phyloP scores from a whole-genome alignment of 148 eudicot genomes.

The Heliamphora exappendiculata region DNA sequence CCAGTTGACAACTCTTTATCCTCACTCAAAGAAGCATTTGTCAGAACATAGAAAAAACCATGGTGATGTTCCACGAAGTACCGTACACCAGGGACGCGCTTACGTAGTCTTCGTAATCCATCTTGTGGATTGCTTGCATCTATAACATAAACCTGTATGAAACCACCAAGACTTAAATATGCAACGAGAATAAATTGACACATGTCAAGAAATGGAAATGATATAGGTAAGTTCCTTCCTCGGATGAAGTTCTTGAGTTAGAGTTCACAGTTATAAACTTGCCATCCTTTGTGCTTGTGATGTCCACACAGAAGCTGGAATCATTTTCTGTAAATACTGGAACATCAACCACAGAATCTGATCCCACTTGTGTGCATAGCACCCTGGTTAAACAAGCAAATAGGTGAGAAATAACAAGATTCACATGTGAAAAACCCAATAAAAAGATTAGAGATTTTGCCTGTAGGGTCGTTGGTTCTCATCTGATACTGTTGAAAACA shows the following conservation, averaged over 20 bases:
- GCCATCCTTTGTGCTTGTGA: slow-evolving; percentile 90
- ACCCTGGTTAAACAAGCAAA: slow-evolving; percentile 42
- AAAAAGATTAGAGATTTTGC: slow-evolving; percentile 25
- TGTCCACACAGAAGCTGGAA: slow-evolving; percentile 81
- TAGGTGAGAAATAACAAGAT: slow-evolving; percentile 16
- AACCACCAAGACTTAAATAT: slow-evolving; percentile 10
- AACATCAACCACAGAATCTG: slow-evolving; percentile 32
- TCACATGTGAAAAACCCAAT: slow-evolving; percentile 13
- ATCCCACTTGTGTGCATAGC: slow-evolving; percentile 47
- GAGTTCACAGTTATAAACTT: slow-evolving; percentile 90
- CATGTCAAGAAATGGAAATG: slow-evolving; percentile 13
- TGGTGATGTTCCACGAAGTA: slow-evolving; percentile 85
- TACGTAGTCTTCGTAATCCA: slow-evolving; percentile 53
- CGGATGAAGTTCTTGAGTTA: slow-evolving; percentile 92
- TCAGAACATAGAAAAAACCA: slow-evolving; percentile 73
- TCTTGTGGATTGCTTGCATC: slow-evolving; percentile 50
- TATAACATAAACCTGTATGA: slow-evolving; percentile 64
- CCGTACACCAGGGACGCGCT: slow-evolving; percentile 72
- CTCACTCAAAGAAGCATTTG: slow-evolving; percentile 46
- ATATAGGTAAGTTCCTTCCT: slow-evolving; percentile 49
- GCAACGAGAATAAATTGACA: slow-evolving; percentile 5
- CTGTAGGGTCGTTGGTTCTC: slow-evolving; percentile 86
- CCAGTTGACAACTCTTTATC: slow-evolving; percentile 37
- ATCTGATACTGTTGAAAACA: slow-evolving; percentile 75
- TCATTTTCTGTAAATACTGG: slow-evolving; percentile 64